Percentiles rank a stretch among this genome's conserved stretches.
Evolutionary conservation across 2,329 filamentous ascomycete species (phyloP).

Genomic region (Talaromyces verruculosus): DNA sequence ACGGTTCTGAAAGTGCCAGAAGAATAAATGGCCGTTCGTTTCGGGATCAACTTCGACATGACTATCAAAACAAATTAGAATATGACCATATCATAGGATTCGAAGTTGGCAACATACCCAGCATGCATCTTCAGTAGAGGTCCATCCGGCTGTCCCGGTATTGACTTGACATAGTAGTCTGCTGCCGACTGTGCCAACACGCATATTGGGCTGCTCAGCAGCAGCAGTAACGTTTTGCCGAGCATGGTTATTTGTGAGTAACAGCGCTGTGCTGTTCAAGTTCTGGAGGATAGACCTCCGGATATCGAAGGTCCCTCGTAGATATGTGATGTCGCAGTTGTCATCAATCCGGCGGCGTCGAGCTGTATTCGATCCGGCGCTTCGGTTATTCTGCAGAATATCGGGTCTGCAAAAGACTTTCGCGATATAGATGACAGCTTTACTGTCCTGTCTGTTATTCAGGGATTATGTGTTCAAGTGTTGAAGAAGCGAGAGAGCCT

Average conservation of each 20-base stretch:
- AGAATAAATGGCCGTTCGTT: conserved; percentile 91
- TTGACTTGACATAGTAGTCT: conserved; percentile 83
- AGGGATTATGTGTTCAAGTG: no score
- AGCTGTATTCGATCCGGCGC: neutral
- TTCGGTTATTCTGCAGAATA: neutral
- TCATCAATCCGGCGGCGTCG: neutral
- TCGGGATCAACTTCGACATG: conserved; percentile 87
- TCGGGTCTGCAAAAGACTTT: neutral
- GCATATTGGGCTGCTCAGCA: conserved; percentile 28
- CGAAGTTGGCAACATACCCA: conserved; percentile 72
- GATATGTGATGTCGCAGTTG: neutral
- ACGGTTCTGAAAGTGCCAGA: conserved; percentile 95
- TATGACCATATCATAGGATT: no score
- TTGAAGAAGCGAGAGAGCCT: neutral
- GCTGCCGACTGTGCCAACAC: conserved; percentile 60
- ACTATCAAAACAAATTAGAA: conserved; percentile 48
- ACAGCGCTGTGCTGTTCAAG: neutral
- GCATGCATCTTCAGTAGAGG: conserved; percentile 95
- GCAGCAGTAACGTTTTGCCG: conserved; percentile 23
- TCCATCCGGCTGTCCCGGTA: conserved; percentile 79
- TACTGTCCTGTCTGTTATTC: neutral
- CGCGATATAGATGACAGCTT: neutral
- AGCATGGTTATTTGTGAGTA: conserved; percentile 8
- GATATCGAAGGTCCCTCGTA: neutral
- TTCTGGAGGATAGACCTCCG: conserved; percentile 4